phyloP scores from a whole-genome alignment of 495 filamentous ascomycete genomes.

The Penicillium mononematosum region DNA sequence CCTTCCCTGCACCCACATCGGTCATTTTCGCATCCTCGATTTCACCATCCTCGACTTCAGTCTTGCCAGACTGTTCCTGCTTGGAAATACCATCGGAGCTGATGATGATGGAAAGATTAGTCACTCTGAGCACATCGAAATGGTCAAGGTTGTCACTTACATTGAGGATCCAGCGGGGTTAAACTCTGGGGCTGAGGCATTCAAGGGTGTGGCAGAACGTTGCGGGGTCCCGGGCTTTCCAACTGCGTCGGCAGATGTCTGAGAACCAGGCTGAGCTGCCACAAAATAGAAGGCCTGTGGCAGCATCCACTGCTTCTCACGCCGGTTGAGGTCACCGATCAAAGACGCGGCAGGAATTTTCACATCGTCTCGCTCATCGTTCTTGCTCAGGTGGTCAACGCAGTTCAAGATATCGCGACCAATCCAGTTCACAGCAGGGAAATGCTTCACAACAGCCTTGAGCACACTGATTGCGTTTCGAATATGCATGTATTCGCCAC shows the following conservation, averaged over 20 bases:
- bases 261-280: constrained; percentile 27
- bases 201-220: constrained; percentile 39
- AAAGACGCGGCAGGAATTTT: constrained; percentile 86
- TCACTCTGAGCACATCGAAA: not conserved
- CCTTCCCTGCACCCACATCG: constrained; percentile 29
- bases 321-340: constrained; percentile 74
- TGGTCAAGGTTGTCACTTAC: constrained; percentile 37
- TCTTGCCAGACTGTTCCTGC: constrained; percentile 28
- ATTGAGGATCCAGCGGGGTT: constrained; percentile 36
- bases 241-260: constrained; percentile 24
- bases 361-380: constrained; percentile 79
- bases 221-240: constrained; percentile 42
- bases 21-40: constrained; percentile 65
- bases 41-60: constrained; percentile 77
- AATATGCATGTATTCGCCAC: constrained; percentile 95
- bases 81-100: constrained; percentile 36
- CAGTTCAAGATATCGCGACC: constrained; percentile 66
- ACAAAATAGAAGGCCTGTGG: constrained; percentile 68
- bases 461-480: constrained; percentile 91
- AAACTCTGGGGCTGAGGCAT: constrained; percentile 50
- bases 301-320: constrained; percentile 79
- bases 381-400: constrained; percentile 63
- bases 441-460: constrained; percentile 72
- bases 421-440: constrained; percentile 87
- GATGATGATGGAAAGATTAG: constrained; percentile 19